phyloP scores from a whole-genome alignment of 768 basidiomycete genomes.

The Termitomyces bulborhizus region DNA sequence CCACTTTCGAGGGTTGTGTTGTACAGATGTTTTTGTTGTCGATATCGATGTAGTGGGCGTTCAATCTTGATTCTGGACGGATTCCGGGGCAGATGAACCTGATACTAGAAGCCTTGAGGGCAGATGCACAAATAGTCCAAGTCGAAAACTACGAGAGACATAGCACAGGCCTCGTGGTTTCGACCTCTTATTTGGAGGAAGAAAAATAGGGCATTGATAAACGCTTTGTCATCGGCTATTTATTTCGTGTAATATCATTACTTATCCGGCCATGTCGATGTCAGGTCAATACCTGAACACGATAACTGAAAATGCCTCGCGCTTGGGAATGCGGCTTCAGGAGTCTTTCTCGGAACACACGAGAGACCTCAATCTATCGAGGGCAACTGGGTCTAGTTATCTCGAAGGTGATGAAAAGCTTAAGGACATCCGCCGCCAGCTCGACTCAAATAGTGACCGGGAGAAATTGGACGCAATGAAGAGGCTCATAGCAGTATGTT shows the following conservation, averaged over 20 bases:
- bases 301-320: conserved; percentile 77
- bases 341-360: conserved; percentile 81
- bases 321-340: conserved; percentile 77
- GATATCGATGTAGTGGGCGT: no score
- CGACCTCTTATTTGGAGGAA: no score
- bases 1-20: not conserved
- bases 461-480: conserved; percentile 97
- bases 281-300: conserved; percentile 41
- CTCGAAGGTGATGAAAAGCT: conserved; percentile 79
- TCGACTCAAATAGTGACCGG: conserved; percentile 82
- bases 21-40: no score
- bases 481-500: conserved; percentile 81
- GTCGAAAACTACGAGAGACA: no score
- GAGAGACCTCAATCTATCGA: conserved; percentile 59
- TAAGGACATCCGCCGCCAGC: conserved; percentile 76
- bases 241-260: not conserved
- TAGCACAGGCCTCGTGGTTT: no score
- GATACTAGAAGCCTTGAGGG: no score
- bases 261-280: conserved; percentile 19
- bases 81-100: no score
- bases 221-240: not conserved
- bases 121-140: no score
- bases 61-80: no score
- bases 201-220: no score
- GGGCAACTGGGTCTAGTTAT: conserved; percentile 49